Evolutionary conservation across 2,329 filamentous ascomycete species (phyloP).

Genomic region (Beauveria australis): DNA sequence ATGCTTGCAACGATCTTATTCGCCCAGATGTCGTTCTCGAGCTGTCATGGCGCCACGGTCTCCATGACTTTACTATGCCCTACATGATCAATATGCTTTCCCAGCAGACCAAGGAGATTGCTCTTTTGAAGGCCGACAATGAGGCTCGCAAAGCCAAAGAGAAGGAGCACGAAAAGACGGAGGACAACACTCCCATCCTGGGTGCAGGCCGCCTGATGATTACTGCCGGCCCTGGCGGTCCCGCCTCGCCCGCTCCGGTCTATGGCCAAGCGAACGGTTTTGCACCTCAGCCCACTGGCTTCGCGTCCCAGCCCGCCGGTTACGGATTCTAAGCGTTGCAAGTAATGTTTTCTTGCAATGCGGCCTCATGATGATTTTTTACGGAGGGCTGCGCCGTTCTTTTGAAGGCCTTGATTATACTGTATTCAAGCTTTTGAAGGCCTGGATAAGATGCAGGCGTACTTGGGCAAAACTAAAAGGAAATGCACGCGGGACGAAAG

Average conservation of each 20-base stretch:
- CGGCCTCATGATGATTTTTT: background rate
- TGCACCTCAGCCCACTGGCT: slow-evolving; percentile 79
- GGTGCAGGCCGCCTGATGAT: slow-evolving; percentile 88
- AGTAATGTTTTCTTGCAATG: slow-evolving; percentile 3
- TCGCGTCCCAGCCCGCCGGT: slow-evolving; percentile 81
- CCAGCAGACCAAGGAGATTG: slow-evolving; percentile 82
- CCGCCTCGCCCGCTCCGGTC: slow-evolving; percentile 51
- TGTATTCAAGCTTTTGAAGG: background rate
- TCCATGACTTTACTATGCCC: slow-evolving; percentile 97
- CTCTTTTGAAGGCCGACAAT: slow-evolving; percentile 85
- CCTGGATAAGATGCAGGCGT: background rate
- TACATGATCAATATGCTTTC: slow-evolving; percentile 99
- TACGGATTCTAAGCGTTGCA: slow-evolving; percentile 47
- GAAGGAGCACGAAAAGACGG: slow-evolving; percentile 66
- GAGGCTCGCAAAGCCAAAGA: slow-evolving; percentile 83
- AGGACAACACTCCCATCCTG: slow-evolving; percentile 89
- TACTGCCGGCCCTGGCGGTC: slow-evolving; percentile 69
- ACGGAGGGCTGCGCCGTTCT: background rate
- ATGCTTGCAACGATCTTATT: slow-evolving; percentile 96
- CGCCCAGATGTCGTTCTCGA: slow-evolving; percentile 89
- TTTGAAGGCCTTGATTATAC: background rate
- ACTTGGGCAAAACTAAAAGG: background rate
- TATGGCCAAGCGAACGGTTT: slow-evolving; percentile 80
- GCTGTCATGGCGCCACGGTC: slow-evolving; percentile 91
- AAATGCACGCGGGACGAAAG: slow-evolving; percentile 6